Evolutionary conservation across 768 basidiomycete genomes (phyloP), one percentile per base, ranked within the genome.

Genomic region (Strobilomyces confusus): DNA sequence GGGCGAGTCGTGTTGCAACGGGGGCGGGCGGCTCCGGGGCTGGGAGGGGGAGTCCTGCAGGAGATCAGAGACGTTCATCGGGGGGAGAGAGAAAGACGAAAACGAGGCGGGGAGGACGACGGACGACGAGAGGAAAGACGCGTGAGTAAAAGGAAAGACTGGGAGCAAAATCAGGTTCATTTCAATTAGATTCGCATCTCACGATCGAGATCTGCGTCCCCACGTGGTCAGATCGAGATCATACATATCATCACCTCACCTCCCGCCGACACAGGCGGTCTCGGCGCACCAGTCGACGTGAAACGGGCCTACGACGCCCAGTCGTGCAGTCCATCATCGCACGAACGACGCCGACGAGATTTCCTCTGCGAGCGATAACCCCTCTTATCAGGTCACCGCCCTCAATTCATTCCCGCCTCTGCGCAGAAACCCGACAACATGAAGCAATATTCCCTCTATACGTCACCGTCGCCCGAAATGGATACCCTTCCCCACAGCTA

Each of bases 41-140:
- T 84, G 83, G 0, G 84, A 84, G 45, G 86, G 86, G 0, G 84
- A 81, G 68, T 84, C 83, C 59, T 86, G 84, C 23, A 88, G 72
- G 52, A 88, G 77, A 64, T 75, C 80, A 22, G 81, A 80, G 59
- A 88, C 83, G 70, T 87, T 85, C 86, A 87, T 87, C 2, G 2
- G 46, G 1, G 41, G 38, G 14, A 9, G 22, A 38, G 19, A 46
- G 26, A 43, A 14, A 12, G 25, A 33, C n/a, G 9, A n/a, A 32
- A 19, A 41, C 14, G 42, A 43, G 42, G 52, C 32, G 57, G 30
- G 52, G 44, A 41, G 56, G 33, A 34, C 22, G 58, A 32, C 38
- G 30, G 54, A 58, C 48, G 63, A 63, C 54, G 61, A 66, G 64
- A 59, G 65, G 53, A 55, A 56, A 49, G 60, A 58, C 49, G 52